Evolutionary conservation across 805 yeast species (phyloP), one percentile per base, ranked within the genome.

Genomic region (Candida morakotiae): DNA sequence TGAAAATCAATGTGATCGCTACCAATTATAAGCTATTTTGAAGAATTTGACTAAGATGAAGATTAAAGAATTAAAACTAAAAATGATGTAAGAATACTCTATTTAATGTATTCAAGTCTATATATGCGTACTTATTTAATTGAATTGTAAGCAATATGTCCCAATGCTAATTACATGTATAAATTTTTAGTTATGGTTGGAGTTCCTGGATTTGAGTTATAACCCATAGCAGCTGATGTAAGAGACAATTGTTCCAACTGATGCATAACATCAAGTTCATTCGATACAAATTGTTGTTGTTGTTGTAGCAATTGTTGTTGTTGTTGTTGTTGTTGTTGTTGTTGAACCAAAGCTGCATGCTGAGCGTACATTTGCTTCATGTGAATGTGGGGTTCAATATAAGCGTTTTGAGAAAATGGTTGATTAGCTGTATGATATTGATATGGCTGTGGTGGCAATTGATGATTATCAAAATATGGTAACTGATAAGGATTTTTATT

Each of bases 191-290:
- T 57, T 18, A 45, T 48, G 5, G 33, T 36, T 14, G 71, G 69
- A 3, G 73, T 66, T 4, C 67, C 69, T 7, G 73, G 73, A 37
- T 58, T 63, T 7, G 73, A 66, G 36, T 60, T 59, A 42, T 69
- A 69, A 2, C 73, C 74, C 56, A 68, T 46, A 4, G 74, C 73
- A 2, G 71, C 74, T 3, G 74, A 67, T 35, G 68, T 66, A 40
- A 69, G 53, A 3, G 73, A 66, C 25, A 69, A 50, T 42, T 66
- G 72, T 47, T 69, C 73, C 45, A 69, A 64, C 44, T 69, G 74
- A 42, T 64, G 67, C 70, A 69, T 64, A 8, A 67, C 65, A 11
- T 56, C 60, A 24, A 55, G 35, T 37, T 62, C 65, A 36, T 59
- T 60, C 20, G 53, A 51, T 20, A 43, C 46, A 21, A 36, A 49